Conservation (phyloP, 164 flowering plant species). For the Annona squamosa region DNA sequence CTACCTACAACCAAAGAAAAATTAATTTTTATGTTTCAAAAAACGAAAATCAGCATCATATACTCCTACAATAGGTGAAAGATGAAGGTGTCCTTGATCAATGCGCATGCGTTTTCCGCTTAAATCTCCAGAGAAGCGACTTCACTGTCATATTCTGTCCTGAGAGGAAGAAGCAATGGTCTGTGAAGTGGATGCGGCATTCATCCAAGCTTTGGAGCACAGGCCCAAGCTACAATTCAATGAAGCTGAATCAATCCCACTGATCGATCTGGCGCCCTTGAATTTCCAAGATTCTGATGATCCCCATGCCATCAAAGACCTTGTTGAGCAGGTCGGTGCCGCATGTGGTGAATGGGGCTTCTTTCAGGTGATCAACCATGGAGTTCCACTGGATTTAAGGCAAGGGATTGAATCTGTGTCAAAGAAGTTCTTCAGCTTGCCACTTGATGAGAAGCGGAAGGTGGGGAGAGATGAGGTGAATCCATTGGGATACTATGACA, state of each 20-base stretch:
- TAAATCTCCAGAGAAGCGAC: too few species aligned
- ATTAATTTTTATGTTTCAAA: too few species aligned
- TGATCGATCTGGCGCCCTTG: slow-evolving; percentile 37
- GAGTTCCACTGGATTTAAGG: slow-evolving; percentile 31
- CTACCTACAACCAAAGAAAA: too few species aligned
- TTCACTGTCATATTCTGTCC: too few species aligned
- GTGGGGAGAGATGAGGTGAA: slow-evolving; percentile 41
- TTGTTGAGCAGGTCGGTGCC: slow-evolving; percentile 28
- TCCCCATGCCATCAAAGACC: neutral
- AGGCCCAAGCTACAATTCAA: slow-evolving; percentile 27
- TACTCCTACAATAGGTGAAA: too few species aligned
- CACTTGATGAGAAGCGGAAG: slow-evolving; percentile 49
- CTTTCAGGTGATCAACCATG: slow-evolving; percentile 67
- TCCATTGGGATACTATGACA: slow-evolving; percentile 52
- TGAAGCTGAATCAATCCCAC: slow-evolving; percentile 33
- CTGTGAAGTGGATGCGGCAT: slow-evolving; percentile 30
- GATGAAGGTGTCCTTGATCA: too few species aligned
- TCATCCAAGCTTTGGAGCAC: slow-evolving; percentile 42
- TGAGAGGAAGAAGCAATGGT: neutral
- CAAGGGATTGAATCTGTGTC: slow-evolving; percentile 22
- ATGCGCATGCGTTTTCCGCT: too few species aligned
- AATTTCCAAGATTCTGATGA: slow-evolving; percentile 1
- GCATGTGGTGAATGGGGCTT: slow-evolving; percentile 68
- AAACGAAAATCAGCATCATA: too few species aligned
- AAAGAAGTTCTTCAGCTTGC: slow-evolving; percentile 33